These are phyloP conservation scores for Mesembryanthemum crystallinum DNA, from an alignment of 148 eudicot genomes.

Conservation along the genomic window DNA sequence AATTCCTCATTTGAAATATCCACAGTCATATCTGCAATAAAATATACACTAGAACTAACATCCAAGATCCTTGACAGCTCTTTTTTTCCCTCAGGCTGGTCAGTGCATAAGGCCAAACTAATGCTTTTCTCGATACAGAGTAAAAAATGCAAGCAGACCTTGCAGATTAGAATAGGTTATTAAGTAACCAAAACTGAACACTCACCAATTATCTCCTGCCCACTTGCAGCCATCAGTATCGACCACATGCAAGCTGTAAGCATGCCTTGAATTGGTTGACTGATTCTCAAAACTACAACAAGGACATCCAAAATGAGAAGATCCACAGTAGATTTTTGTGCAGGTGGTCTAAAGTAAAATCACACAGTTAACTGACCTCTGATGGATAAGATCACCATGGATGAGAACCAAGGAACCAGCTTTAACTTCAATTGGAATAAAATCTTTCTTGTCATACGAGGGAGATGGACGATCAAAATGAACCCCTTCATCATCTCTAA, in stretches of 20 bases:
- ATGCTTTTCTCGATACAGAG: no score
- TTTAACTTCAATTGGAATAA: conserved; percentile 89
- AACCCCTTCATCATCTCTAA: conserved; percentile 81
- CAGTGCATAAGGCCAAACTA: no score
- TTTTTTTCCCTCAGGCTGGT: no score
- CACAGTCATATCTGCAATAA: no score
- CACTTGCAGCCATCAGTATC: conserved; percentile 92
- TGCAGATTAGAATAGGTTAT: background rate
- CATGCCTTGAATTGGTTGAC: conserved; percentile 87
- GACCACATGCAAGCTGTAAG: conserved; percentile 85
- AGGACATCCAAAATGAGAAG: conserved; percentile 12
- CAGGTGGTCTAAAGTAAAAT: background rate
- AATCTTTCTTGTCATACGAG: conserved; percentile 67
- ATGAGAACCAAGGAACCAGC: conserved; percentile 88
- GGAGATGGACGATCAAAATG: conserved; percentile 85
- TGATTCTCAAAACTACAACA: conserved; percentile 80
- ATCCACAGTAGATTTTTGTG: background rate
- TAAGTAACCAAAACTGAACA: background rate
- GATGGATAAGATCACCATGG: conserved; percentile 97
- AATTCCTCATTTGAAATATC: no score
- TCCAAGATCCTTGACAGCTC: no score
- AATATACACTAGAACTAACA: no score
- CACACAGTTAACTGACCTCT: conserved; percentile 50
- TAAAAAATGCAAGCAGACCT: background rate
- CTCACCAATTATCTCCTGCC: conserved; percentile 92